Percentiles rank a stretch among this genome's conserved stretches.
These are phyloP conservation scores for Sequoia sempervirens DNA, from an alignment of 75 land plant genomes.

Conservation along the genomic window DNA sequence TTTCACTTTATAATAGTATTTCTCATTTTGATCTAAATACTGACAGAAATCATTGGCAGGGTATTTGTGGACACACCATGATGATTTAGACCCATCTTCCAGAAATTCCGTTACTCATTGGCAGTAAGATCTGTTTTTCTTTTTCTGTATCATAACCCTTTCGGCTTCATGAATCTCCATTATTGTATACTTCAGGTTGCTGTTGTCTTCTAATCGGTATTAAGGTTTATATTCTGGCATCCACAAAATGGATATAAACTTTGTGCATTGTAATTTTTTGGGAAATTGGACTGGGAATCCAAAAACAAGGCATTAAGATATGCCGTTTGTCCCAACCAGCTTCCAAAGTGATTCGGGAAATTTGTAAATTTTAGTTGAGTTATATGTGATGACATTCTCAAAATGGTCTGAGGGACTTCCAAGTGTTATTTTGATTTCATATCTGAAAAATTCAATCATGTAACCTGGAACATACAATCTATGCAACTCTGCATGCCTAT, in stretches of 20 bases:
- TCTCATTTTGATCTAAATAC: not conserved
- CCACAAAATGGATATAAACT: slow-evolving; percentile 3
- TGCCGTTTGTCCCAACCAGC: slow-evolving; percentile 4
- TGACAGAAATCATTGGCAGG: slow-evolving; percentile 1
- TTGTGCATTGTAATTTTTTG: slow-evolving; percentile 4
- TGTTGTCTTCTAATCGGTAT: not conserved
- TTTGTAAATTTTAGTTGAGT: slow-evolving; percentile 2
- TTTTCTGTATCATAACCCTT: slow-evolving; percentile 7
- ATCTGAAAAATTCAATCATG: not conserved
- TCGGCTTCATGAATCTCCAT: not conserved
- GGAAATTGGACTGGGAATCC: slow-evolving; percentile 4
- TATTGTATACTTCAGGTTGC: slow-evolving; percentile 4
- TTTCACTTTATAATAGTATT: not conserved
- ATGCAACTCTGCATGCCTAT: not conserved
- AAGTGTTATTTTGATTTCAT: not conserved
- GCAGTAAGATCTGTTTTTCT: slow-evolving; percentile 5
- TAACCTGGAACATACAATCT: not conserved
- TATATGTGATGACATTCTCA: not conserved
- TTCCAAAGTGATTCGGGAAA: not conserved
- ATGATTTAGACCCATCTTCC: not conserved
- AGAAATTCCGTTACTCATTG: not conserved
- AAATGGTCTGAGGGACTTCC: not conserved
- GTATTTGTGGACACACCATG: not conserved
- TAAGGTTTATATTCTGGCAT: not conserved
- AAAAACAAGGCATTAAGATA: slow-evolving; percentile 1